Evolutionary conservation across 2,329 filamentous ascomycete species (phyloP).

Genomic region (Fusarium sp.): DNA sequence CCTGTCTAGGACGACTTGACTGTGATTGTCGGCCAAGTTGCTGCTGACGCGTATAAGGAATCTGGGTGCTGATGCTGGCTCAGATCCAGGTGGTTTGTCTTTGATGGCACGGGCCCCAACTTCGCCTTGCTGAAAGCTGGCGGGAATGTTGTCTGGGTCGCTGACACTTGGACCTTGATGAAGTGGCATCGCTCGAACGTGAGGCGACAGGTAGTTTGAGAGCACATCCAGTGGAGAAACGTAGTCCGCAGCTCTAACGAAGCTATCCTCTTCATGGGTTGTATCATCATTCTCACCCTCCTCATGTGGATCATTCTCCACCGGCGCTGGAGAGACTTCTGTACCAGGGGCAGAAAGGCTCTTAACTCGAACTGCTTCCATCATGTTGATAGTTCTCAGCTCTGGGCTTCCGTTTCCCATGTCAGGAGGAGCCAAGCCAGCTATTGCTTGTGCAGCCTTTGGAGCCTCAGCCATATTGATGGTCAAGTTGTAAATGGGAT

Average conservation of each 20-base stretch:
- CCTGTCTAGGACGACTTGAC: neutral
- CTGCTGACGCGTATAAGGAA: neutral
- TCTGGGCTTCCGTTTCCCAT: neutral
- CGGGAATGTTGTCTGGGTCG: neutral
- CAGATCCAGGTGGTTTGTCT: neutral
- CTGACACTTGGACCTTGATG: neutral
- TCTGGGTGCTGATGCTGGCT: neutral
- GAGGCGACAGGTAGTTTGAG: neutral
- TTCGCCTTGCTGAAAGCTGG: accelerated
- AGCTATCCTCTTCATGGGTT: neutral
- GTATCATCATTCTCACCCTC: accelerated
- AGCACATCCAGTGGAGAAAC: neutral
- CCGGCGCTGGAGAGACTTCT: accelerated
- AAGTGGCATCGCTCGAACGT: neutral
- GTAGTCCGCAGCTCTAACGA: neutral
- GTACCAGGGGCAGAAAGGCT: neutral
- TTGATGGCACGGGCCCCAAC: accelerated
- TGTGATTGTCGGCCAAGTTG: neutral
- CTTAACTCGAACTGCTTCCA: neutral
- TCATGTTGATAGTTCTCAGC: neutral
- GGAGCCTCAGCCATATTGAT: neutral
- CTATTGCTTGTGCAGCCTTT: accelerated
- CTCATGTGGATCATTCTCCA: accelerated
- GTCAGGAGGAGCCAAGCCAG: neutral
- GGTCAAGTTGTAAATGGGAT: slow-evolving; percentile 4